Conservation (phyloP, 2,329 filamentous ascomycete species). For the Pestalotiopsis sp. region DNA sequence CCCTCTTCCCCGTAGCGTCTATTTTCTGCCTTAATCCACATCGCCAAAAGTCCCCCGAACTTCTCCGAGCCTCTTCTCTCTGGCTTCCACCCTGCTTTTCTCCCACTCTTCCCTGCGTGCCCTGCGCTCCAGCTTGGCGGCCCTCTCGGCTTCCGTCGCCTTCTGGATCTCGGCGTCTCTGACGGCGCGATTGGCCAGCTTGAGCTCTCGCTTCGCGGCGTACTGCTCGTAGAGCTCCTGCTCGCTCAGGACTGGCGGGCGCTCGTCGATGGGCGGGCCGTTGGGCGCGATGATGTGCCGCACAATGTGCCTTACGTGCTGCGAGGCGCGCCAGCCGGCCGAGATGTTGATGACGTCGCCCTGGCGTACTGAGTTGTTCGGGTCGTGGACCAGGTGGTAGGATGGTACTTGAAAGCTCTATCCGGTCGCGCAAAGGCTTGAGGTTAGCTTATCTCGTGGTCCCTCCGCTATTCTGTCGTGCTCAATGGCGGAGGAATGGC, state of each 20-base stretch:
- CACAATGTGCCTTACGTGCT: conserved; percentile 73
- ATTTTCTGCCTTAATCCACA: conserved; percentile 4
- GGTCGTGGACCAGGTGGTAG: conserved; percentile 77
- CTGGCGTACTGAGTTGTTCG: conserved; percentile 69
- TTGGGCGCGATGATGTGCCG: conserved; percentile 73
- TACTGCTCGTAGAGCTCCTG: conserved; percentile 57
- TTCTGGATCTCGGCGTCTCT: conserved; percentile 19
- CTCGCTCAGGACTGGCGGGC: conserved; percentile 67
- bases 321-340: conserved; percentile 66
- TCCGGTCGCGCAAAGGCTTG: neutral
- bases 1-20: neutral
- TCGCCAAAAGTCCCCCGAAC: conserved; percentile 1
- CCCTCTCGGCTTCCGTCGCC: conserved; percentile 9
- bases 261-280: conserved; percentile 63
- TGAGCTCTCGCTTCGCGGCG: conserved; percentile 48
- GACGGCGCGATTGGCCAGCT: conserved; percentile 38
- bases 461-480: neutral
- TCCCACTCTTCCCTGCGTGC: conserved; percentile 7
- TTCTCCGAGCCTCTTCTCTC: conserved; percentile 5
- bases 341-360: conserved; percentile 77
- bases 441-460: neutral
- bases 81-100: conserved; percentile 1
- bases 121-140: conserved; percentile 10
- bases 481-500: neutral
- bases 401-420: conserved; percentile 67